Conservation (phyloP, 1,284 basidiomycete genomes). For the Microbotryum lychnidis-dioicae region DNA sequence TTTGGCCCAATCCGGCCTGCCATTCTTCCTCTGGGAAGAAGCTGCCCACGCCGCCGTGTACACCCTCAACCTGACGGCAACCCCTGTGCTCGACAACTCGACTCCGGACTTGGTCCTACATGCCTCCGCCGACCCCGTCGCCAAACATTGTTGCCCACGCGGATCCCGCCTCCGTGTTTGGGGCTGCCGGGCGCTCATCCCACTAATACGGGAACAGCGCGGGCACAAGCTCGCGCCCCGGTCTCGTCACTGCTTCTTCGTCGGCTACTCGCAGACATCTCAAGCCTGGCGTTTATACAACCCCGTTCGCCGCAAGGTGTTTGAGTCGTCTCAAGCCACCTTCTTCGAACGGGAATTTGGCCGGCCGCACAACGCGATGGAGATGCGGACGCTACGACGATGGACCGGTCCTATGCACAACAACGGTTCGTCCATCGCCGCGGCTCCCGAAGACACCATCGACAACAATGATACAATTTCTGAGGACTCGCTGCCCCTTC, state of each 20-base stretch:
- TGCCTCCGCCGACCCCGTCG: not conserved
- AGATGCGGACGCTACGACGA: not conserved
- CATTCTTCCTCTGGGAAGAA: conserved; percentile 6
- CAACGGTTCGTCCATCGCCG: not conserved
- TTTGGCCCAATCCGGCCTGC: not conserved
- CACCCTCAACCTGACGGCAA: not conserved
- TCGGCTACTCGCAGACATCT: too few relatives aligned
- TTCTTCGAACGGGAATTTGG: not conserved
- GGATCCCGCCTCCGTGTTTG: not conserved
- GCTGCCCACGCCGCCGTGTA: not conserved
- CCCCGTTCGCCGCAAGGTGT: too few relatives aligned
- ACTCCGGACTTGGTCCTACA: not conserved
- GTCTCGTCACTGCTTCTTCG: not conserved
- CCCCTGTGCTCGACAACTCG: not conserved
- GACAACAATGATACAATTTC: not conserved
- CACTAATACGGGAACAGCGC: too few relatives aligned
- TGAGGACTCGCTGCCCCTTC: not conserved
- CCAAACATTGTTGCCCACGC: not conserved
- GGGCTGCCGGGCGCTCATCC: not conserved
- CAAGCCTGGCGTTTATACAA: too few relatives aligned
- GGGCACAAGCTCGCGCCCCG: conserved; percentile 1
- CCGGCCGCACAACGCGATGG: too few relatives aligned
- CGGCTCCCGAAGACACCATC: not conserved
- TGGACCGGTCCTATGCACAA: not conserved
- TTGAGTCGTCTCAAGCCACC: too few relatives aligned